A percentile compares a stretch with the other conserved stretches of the same genome.
Evolutionary conservation across 139 green algal species (phyloP).

Genomic region (Deuterostichococcus epilithicus): DNA sequence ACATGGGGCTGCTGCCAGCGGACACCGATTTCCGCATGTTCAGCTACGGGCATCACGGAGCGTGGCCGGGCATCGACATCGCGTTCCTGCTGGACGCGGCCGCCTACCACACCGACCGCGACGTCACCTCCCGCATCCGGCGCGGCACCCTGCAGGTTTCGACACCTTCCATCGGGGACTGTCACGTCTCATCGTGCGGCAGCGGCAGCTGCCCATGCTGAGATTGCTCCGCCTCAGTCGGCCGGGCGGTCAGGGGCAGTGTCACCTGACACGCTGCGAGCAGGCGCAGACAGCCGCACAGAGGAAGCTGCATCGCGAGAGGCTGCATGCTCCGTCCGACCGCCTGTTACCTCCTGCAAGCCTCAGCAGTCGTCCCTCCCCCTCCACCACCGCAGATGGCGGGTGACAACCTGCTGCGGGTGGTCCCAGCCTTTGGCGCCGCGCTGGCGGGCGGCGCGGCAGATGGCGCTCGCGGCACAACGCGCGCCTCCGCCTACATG

Average conservation of each 20-base stretch:
- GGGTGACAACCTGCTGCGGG: slow-evolving; percentile 43
- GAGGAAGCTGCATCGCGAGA: too few species aligned
- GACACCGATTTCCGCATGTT: slow-evolving; percentile 80
- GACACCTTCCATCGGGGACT: too few species aligned
- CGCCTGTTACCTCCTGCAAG: too few species aligned
- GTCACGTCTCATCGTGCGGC: slow-evolving; percentile 5
- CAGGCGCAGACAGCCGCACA: too few species aligned
- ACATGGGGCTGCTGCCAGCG: slow-evolving; percentile 57
- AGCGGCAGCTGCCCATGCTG: background rate
- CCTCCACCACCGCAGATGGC: slow-evolving; percentile 27
- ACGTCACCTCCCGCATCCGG: slow-evolving; percentile 39
- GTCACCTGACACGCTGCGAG: too few species aligned
- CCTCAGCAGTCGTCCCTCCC: background rate
- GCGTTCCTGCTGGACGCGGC: slow-evolving; percentile 56
- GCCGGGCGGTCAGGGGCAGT: too few species aligned
- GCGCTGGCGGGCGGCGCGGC: slow-evolving; percentile 19
- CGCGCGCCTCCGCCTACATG: slow-evolving; percentile 20
- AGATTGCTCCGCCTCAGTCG: too few species aligned
- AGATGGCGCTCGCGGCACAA: too few species aligned
- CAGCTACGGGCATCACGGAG: slow-evolving; percentile 21
- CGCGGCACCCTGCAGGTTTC: slow-evolving; percentile 55
- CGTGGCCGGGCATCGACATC: slow-evolving; percentile 59
- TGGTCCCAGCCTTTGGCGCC: slow-evolving; percentile 25
- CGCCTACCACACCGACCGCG: slow-evolving; percentile 57
- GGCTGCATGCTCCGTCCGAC: too few species aligned